Evolutionary conservation across 2,329 filamentous ascomycete genomes (phyloP).

Genomic region (Huntiella savannae): DNA sequence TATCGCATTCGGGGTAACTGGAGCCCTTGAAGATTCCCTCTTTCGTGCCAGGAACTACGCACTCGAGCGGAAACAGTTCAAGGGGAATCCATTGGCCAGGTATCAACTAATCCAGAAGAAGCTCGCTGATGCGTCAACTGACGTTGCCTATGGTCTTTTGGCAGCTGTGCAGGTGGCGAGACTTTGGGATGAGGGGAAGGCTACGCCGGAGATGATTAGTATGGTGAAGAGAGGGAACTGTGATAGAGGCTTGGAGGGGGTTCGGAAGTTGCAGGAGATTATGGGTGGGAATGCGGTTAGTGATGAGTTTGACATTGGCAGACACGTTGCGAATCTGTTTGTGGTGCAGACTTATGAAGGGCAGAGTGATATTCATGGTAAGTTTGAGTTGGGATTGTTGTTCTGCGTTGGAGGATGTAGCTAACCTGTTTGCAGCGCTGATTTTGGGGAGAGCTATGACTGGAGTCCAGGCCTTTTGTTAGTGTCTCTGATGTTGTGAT

Average conservation of each 20-base stretch:
- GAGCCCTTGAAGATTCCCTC: constrained; percentile 84
- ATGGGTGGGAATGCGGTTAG: constrained; percentile 97
- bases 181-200: constrained; percentile 79
- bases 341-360: constrained; percentile 97
- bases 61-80: constrained; percentile 91
- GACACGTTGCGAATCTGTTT: constrained; percentile 89
- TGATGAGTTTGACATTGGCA: constrained; percentile 87
- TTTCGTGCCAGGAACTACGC: constrained; percentile 64
- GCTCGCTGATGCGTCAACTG: constrained; percentile 76
- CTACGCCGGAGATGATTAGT: constrained; percentile 77
- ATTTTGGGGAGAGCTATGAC: constrained; percentile 51
- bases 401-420: neutral
- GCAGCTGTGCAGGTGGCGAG: constrained; percentile 80
- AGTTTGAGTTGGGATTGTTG: constrained; percentile 22
- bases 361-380: constrained; percentile 92
- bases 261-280: constrained; percentile 72
- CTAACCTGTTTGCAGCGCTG: constrained; percentile 31
- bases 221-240: constrained; percentile 98
- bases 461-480: constrained; percentile 55
- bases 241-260: constrained; percentile 65
- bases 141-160: constrained; percentile 78
- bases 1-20: constrained; percentile 85
- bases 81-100: constrained; percentile 79
- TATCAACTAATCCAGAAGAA: constrained; percentile 99
- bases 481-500: neutral